These are phyloP conservation scores for Gastrolobium bilobum DNA, from an alignment of 306 rosid genomes.

Conservation along the genomic window DNA sequence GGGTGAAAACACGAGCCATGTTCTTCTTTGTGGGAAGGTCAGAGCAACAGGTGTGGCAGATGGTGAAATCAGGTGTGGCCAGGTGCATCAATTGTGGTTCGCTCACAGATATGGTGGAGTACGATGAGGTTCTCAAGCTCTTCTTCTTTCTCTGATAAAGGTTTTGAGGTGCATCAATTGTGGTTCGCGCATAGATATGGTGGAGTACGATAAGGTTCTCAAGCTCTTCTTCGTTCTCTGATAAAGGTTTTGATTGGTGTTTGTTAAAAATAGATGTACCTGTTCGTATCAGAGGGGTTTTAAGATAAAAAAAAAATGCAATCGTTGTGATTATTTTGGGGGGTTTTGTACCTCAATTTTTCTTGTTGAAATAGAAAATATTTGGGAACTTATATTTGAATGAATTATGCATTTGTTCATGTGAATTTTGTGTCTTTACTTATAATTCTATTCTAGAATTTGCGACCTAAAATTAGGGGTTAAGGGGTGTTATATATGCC, in stretches of 20 bases:
- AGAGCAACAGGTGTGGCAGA: constrained; percentile 78
- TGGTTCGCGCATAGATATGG: constrained; percentile 70
- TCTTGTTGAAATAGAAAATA: not conserved
- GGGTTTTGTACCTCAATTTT: not conserved
- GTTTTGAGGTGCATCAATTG: no score
- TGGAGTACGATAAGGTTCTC: constrained; percentile 72
- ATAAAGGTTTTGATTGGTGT: not conserved
- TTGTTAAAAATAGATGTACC: not conserved
- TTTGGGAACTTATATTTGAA: not conserved
- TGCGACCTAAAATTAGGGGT: no score
- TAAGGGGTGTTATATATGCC: no score
- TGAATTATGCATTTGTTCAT: no score
- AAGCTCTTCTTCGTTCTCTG: constrained; percentile 77
- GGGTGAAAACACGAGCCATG: no score
- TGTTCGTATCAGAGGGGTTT: no score
- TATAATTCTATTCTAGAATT: no score
- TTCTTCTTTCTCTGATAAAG: no score
- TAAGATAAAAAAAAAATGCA: not conserved
- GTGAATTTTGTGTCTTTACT: no score
- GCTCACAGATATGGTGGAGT: constrained; percentile 73
- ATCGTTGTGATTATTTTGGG: not conserved
- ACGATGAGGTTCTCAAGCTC: constrained; percentile 84
- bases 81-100: constrained; percentile 72
- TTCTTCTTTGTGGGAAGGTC: constrained; percentile 88
- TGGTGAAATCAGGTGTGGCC: constrained; percentile 72